These are phyloP conservation scores for Heterobasidion annosum DNA, from an alignment of 1,284 basidiomycete genomes.

Conservation along the genomic window DNA sequence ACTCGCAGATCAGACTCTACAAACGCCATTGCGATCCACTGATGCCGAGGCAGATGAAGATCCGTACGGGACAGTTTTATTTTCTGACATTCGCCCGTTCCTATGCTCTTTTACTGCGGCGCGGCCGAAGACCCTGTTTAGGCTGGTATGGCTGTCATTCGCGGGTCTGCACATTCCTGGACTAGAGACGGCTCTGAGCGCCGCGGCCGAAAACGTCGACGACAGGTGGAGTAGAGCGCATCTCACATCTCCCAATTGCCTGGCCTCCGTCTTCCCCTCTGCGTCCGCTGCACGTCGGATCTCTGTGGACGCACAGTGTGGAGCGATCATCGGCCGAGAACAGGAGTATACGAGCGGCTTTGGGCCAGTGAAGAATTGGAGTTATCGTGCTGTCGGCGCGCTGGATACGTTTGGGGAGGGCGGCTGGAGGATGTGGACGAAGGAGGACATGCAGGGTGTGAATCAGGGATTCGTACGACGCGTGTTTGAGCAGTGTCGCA, in stretches of 20 bases:
- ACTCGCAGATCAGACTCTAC: conserved; percentile 30
- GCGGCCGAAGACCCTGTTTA: conserved; percentile 52
- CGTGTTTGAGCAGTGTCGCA: conserved; percentile 50
- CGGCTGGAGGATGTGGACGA: conserved; percentile 39
- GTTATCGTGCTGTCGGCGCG: conserved; percentile 38
- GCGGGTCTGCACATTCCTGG: conserved; percentile 72
- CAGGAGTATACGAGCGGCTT: conserved; percentile 50
- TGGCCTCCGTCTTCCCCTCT: conserved; percentile 46
- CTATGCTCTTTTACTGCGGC: conserved; percentile 50
- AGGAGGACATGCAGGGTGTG: conserved; percentile 35
- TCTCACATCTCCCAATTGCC: conserved; percentile 30
- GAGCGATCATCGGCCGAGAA: conserved; percentile 57
- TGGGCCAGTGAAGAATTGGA: conserved; percentile 63
- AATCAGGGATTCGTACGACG: conserved; percentile 39
- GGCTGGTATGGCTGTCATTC: conserved; percentile 70
- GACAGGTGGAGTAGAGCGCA: conserved; percentile 54
- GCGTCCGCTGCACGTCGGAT: conserved; percentile 15
- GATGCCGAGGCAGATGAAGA: conserved; percentile 56
- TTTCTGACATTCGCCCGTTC: conserved; percentile 69
- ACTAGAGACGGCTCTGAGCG: conserved; percentile 33
- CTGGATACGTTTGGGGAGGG: conserved; percentile 36
- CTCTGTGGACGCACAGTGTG: conserved; percentile 50
- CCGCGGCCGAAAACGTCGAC: conserved; percentile 29
- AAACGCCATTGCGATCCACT: conserved; percentile 49
- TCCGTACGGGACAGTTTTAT: conserved; percentile 74